Percentiles rank a stretch among this genome's conserved stretches.
Evolutionary conservation across 306 rosid species (phyloP).

Genomic region (Quillaja saponaria): DNA sequence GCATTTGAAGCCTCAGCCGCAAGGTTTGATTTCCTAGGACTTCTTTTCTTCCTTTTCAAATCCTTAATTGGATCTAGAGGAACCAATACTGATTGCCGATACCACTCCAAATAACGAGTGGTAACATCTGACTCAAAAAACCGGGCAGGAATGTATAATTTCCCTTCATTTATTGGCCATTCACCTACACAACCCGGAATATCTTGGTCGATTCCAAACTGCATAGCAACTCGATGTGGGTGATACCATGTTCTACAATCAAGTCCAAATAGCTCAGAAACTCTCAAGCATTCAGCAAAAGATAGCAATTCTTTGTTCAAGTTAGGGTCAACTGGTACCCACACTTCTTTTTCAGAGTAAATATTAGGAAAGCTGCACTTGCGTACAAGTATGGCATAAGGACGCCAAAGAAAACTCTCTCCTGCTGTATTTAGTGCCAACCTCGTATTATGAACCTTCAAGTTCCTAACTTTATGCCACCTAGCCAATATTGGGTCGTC

Average conservation of each 20-base stretch:
- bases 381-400: constrained; percentile 33
- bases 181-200: constrained; percentile 31
- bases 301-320: constrained; percentile 22
- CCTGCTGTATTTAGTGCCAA: constrained; percentile 31
- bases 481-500: constrained; percentile 34
- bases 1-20: neutral
- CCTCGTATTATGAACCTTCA: constrained; percentile 37
- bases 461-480: constrained; percentile 40
- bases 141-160: constrained; percentile 40
- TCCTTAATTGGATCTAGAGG: neutral
- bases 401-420: constrained; percentile 47
- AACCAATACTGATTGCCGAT: constrained; percentile 16
- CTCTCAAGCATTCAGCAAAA: constrained; percentile 42
- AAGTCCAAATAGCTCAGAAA: constrained; percentile 47
- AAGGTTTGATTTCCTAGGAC: neutral
- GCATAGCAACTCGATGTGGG: constrained; percentile 60
- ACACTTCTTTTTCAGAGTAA: constrained; percentile 35
- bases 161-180: neutral
- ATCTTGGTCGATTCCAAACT: constrained; percentile 68
- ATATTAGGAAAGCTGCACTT: constrained; percentile 24
- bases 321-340: constrained; percentile 12
- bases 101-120: constrained; percentile 29
- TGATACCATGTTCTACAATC: constrained; percentile 34
- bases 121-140: constrained; percentile 40
- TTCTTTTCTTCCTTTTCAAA: constrained; percentile 21